A percentile compares a stretch with the other conserved stretches of the same genome.
These are phyloP conservation scores for Pythium aristosporum DNA, from an alignment of 352 stramenopile genomes.

Conservation along the genomic window DNA sequence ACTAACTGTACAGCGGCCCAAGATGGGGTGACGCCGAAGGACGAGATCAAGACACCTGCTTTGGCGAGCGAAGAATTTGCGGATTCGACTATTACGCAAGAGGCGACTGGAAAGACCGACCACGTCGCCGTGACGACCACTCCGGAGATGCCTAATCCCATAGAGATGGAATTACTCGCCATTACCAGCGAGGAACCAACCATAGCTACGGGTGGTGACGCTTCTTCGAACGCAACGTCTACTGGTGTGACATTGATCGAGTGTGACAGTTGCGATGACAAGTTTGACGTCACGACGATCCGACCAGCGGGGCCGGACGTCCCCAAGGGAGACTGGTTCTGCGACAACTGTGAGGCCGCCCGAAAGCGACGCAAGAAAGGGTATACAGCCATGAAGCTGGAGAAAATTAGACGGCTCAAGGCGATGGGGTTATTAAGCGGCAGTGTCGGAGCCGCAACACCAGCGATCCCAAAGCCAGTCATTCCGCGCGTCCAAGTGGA, in stretches of 20 bases:
- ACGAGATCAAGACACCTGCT: background rate
- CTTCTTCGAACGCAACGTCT: background rate
- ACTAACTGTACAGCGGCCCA: conserved; percentile 4
- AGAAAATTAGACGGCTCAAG: conserved; percentile 21
- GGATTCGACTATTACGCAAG: background rate
- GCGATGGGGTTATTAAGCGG: conserved; percentile 4
- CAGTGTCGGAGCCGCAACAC: background rate
- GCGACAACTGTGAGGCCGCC: conserved; percentile 23
- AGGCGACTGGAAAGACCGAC: background rate
- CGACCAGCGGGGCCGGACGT: conserved; percentile 43
- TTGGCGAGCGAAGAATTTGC: background rate
- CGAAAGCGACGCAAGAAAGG: conserved; percentile 28
- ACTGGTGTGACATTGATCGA: conserved; percentile 47
- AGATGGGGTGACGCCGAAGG: background rate
- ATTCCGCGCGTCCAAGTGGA: conserved; percentile 9
- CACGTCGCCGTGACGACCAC: background rate
- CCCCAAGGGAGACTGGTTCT: conserved; percentile 51
- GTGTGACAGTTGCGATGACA: conserved; percentile 68
- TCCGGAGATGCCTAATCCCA: background rate
- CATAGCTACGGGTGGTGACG: background rate
- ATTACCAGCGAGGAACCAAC: background rate
- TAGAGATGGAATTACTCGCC: background rate
- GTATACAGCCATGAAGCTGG: conserved; percentile 26
- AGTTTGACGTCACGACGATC: conserved; percentile 54
- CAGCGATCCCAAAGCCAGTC: background rate